Conservation (phyloP, 2,329 filamentous ascomycete genomes). For the Fusarium cicatricum region DNA sequence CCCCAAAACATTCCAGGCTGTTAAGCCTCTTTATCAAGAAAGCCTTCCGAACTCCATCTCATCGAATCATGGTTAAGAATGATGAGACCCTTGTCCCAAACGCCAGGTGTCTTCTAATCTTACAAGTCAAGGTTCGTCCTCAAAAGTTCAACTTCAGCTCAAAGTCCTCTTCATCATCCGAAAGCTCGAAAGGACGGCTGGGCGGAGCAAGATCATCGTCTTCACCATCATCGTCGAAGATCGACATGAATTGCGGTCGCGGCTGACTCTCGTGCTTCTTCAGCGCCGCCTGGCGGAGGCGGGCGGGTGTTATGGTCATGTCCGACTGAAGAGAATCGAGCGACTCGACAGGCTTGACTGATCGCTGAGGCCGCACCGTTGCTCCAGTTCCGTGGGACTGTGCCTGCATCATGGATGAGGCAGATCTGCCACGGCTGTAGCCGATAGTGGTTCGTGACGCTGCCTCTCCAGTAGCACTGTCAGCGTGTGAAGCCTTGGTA, state of each 20-base stretch:
- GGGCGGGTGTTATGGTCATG: constrained; percentile 59
- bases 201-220: constrained; percentile 44
- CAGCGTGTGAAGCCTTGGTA: constrained; percentile 59
- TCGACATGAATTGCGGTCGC: constrained; percentile 63
- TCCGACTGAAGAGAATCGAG: constrained; percentile 31
- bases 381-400: constrained; percentile 28
- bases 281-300: constrained; percentile 38
- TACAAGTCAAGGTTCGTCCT: constrained; percentile 11
- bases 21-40: neutral
- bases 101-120: constrained; percentile 28
- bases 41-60: constrained; percentile 18
- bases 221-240: constrained; percentile 63
- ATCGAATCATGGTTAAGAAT: neutral
- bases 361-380: constrained; percentile 19
- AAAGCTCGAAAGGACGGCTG: constrained; percentile 31
- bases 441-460: constrained; percentile 85
- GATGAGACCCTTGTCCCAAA: constrained; percentile 20
- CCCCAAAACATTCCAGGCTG: neutral
- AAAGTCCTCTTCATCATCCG: constrained; percentile 63
- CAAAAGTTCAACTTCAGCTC: constrained; percentile 58
- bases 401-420: constrained; percentile 55
- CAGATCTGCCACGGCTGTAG: constrained; percentile 78
- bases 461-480: constrained; percentile 68
- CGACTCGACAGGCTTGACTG: constrained; percentile 24
- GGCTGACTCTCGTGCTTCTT: constrained; percentile 40